These are phyloP conservation scores for Cyberlindnera meyerae DNA, from an alignment of 805 yeast genomes.

Conservation along the genomic window DNA sequence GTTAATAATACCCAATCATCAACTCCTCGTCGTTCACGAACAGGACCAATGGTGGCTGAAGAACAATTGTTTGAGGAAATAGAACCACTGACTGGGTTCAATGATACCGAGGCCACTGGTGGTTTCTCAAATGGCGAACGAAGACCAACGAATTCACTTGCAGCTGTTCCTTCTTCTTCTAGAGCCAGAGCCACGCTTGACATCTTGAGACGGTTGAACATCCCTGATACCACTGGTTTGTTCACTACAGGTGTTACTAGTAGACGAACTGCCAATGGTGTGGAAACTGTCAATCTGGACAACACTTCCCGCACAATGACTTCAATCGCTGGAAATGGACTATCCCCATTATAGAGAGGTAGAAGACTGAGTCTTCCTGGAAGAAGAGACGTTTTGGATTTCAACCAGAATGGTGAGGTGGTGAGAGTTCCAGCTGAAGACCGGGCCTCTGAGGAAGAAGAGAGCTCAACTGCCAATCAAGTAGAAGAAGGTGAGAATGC, in stretches of 20 bases:
- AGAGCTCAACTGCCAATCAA: too few relatives aligned
- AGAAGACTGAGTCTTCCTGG: conserved; percentile 1
- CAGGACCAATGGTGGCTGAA: not conserved
- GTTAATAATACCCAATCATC: too few relatives aligned
- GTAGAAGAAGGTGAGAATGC: too few relatives aligned
- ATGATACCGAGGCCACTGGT: not conserved
- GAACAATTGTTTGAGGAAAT: conserved; percentile 1
- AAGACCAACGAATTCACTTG: not conserved
- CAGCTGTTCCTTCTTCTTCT: not conserved
- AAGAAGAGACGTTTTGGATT: conserved; percentile 5
- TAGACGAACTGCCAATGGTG: conserved; percentile 22
- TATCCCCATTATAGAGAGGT: too few relatives aligned
- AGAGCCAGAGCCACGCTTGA: not conserved
- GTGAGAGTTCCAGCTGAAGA: not conserved
- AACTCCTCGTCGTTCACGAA: too few relatives aligned
- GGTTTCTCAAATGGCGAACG: not conserved
- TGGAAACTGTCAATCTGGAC: conserved; percentile 18
- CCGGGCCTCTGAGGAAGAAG: too few relatives aligned
- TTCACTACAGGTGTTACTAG: conserved; percentile 22
- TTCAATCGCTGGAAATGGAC: conserved; percentile 1
- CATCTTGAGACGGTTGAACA: conserved; percentile 9
- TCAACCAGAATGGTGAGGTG: conserved; percentile 8
- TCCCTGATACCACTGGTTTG: conserved; percentile 6
- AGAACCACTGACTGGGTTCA: conserved; percentile 5
- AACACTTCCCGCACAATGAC: conserved; percentile 4